These are phyloP conservation scores for Pleurotus cornucopiae DNA, from an alignment of 768 basidiomycete species.

Conservation along the genomic window DNA sequence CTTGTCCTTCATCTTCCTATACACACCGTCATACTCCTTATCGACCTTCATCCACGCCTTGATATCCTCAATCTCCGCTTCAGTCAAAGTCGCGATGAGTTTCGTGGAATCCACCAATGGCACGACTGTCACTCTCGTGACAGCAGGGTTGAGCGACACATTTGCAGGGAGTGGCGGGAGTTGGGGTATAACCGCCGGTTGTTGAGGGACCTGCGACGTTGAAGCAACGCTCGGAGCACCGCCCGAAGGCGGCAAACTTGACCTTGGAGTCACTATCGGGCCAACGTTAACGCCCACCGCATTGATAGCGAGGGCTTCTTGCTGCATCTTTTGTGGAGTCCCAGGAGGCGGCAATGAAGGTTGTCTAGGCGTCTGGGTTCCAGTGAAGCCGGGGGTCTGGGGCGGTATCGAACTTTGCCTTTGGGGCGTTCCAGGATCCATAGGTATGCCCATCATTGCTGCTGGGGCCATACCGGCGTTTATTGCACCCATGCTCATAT, in stretches of 20 bases:
- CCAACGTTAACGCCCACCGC: background rate
- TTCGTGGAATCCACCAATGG: constrained; percentile 50
- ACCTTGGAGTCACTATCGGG: background rate
- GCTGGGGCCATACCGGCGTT: constrained; percentile 13
- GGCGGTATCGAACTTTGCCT: constrained; percentile 24
- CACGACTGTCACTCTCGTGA: constrained; percentile 59
- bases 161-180: constrained; percentile 42
- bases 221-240: constrained; percentile 9
- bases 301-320: background rate
- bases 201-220: constrained; percentile 10
- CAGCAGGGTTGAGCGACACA: constrained; percentile 46
- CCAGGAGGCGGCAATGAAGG: constrained; percentile 5
- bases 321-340: background rate
- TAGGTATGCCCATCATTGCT: constrained; percentile 8
- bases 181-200: constrained; percentile 16
- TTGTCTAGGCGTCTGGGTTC: constrained; percentile 2
- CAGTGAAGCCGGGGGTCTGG: constrained; percentile 8
- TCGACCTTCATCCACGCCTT: constrained; percentile 65
- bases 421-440: constrained; percentile 18
- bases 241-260: constrained; percentile 7
- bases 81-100: constrained; percentile 49
- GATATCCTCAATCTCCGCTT: constrained; percentile 47
- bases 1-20: constrained; percentile 46
- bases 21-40: constrained; percentile 47
- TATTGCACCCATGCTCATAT: constrained; percentile 18